Percentiles rank a stretch among this genome's conserved stretches.
phyloP scores from a whole-genome alignment of 164 flowering plant species.

The Malania oleifera region DNA sequence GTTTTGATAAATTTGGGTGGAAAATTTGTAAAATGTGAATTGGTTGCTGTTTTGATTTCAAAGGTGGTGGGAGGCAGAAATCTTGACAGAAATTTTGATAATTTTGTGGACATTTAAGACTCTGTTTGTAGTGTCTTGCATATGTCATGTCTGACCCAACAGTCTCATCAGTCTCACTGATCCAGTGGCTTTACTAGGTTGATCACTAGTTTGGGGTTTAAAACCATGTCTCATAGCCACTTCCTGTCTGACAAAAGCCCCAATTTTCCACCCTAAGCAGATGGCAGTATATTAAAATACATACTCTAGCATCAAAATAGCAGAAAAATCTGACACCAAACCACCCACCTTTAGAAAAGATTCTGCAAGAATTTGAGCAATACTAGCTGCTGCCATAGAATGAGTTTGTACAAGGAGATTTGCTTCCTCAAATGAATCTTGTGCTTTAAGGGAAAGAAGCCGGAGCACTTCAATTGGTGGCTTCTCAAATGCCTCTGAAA shows the following conservation, averaged over 20 bases:
- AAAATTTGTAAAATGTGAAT: too few species aligned
- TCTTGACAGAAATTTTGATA: too few species aligned
- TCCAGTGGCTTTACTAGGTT: too few species aligned
- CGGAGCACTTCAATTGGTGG: slow-evolving; percentile 86
- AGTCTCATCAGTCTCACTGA: too few species aligned
- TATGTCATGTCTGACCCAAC: too few species aligned
- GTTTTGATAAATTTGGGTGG: too few species aligned
- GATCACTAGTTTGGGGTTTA: not conserved
- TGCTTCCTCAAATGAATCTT: slow-evolving; percentile 96
- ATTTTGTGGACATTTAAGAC: too few species aligned
- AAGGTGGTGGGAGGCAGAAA: too few species aligned
- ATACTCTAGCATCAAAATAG: not conserved
- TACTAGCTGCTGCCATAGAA: slow-evolving; percentile 76
- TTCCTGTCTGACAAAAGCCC: not conserved
- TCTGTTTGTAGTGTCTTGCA: too few species aligned
- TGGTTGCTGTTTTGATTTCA: too few species aligned
- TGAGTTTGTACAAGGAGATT: slow-evolving; percentile 74
- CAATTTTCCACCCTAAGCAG: not conserved
- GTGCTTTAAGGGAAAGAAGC: slow-evolving; percentile 97
- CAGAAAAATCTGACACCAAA: not conserved
- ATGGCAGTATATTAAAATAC: not conserved
- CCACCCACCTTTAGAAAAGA: slow-evolving; percentile 78
- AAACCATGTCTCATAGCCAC: not conserved
- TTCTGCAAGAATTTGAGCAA: slow-evolving; percentile 95
- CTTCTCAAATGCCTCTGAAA: slow-evolving; percentile 83